phyloP scores from a whole-genome alignment of 2,329 filamentous ascomycete species.

The Ascochyta pisi region DNA sequence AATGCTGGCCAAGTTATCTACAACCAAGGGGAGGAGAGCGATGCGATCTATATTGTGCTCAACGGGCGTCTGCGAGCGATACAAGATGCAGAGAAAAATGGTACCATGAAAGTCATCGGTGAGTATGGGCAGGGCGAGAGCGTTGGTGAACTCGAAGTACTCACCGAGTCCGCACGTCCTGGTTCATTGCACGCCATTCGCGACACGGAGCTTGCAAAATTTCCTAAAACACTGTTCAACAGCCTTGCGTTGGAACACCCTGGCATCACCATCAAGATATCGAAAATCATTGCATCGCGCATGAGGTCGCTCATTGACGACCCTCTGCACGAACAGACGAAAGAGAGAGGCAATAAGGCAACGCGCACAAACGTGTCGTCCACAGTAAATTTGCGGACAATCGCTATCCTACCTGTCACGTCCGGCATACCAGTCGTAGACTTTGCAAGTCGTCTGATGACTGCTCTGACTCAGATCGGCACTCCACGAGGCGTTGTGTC shows the following conservation, averaged over 20 bases:
- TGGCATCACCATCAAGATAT: conserved; percentile 98
- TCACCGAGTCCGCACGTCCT: conserved; percentile 91
- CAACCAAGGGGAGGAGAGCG: conserved; percentile 91
- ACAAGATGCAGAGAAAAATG: conserved; percentile 79
- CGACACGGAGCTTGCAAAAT: conserved; percentile 94
- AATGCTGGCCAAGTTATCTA: conserved; percentile 94
- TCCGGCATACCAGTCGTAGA: conserved; percentile 92
- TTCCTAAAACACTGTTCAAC: conserved; percentile 95
- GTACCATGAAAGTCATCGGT: conserved; percentile 77
- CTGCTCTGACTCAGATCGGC: conserved; percentile 86
- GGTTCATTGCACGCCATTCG: conserved; percentile 94
- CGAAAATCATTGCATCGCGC: conserved; percentile 94
- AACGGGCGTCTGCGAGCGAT: conserved; percentile 90
- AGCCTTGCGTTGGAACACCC: conserved; percentile 96
- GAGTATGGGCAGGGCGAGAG: conserved; percentile 98
- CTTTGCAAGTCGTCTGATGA: conserved; percentile 88
- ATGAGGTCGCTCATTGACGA: conserved; percentile 91
- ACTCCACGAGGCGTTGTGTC: conserved; percentile 89
- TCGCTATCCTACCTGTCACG: conserved; percentile 89
- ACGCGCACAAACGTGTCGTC: conserved; percentile 74
- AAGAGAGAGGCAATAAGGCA: conserved; percentile 66
- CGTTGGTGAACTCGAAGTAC: conserved; percentile 93
- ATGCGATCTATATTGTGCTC: conserved; percentile 96
- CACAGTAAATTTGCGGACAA: conserved; percentile 89
- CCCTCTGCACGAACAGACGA: conserved; percentile 70